phyloP scores from a whole-genome alignment of 768 basidiomycete species.

The Asterophora parasitica region DNA sequence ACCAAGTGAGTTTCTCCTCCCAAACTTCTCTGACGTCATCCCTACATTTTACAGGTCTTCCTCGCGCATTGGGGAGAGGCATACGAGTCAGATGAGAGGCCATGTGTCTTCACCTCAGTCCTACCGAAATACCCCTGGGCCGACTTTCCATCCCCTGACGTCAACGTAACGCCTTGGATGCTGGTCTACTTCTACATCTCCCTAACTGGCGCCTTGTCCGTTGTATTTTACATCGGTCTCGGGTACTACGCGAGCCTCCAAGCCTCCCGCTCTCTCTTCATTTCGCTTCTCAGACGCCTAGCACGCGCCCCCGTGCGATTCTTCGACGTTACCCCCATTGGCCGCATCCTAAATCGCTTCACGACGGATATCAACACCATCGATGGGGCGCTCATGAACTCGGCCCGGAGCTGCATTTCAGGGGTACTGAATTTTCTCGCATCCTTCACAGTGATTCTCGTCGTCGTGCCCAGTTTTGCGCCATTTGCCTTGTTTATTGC shows the following conservation, averaged over 20 bases:
- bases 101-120: conserved; percentile 11
- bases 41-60: conserved; percentile 42
- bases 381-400: conserved; percentile 57
- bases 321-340: conserved; percentile 72
- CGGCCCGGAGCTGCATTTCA: conserved; percentile 48
- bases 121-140: conserved; percentile 38
- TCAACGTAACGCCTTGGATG: conserved; percentile 62
- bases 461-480: conserved; percentile 58
- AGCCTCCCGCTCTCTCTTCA: conserved; percentile 60
- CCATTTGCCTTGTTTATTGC: conserved; percentile 66
- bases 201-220: conserved; percentile 47
- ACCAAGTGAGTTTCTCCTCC: conserved; percentile 40
- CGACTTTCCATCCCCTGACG: conserved; percentile 51
- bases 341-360: conserved; percentile 76
- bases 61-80: conserved; percentile 69
- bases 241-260: conserved; percentile 68
- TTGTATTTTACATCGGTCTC: conserved; percentile 51
- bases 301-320: conserved; percentile 63
- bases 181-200: conserved; percentile 61
- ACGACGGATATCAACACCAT: conserved; percentile 74
- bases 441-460: conserved; percentile 60
- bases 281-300: conserved; percentile 46
- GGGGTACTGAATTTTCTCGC: conserved; percentile 58
- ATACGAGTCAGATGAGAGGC: conserved; percentile 35
- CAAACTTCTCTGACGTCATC: background rate